Base-by-base conservation (phyloP, 1,284 basidiomycete genomes). In the Leccinum brunneo-olivaceum region DNA sequence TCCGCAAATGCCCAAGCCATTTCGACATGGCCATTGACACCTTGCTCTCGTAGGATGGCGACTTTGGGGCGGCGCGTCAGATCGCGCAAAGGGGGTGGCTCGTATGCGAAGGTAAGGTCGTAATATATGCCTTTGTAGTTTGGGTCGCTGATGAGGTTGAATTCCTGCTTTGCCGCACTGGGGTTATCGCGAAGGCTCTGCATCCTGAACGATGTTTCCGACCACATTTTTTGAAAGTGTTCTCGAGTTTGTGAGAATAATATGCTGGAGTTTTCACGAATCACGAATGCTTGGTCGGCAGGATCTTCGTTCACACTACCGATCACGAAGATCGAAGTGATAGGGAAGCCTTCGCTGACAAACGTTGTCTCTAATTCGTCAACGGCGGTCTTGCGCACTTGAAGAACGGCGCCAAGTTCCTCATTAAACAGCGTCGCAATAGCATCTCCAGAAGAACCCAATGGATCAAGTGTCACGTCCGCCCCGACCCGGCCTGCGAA, bases 1-100 rank as follows among this genome's bases (percentile, higher is more conserved):
- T 78, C 84, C 21, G 83, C 75, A 71, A 98, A 98, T 11, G 93
- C 81, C 90, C 91, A 98, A 1, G 90, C 96, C 95, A 99, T 98
- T 72, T 99, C 95, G 38, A 92, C 74, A 48, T 98, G 93, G 1
- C 96, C 95, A 62, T 99, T 99, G 51, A 98, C 94, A 54, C 95
- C 96, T 65, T 98, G 95, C 64, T 99, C 95, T 42, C 96, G 85
- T 32, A 99, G 75, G 53, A 99, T 93, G 24, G 93, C 95, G 15
- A 99, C 91, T 61, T 82, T 87, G 7, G 95, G 96, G 1, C 87
- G 77, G 35, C 66, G 63, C 45, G 70, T 65, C 33, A 72, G 60
- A 37, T 54, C 49, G 10, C 54, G 47, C 30, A 28, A 52, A 39
- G 51, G 67, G 16, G 55, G 56, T n/a, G 61, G 65, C 10, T 60